Conservation (phyloP, 257 asterid species). For the Gardenia jasminoides region DNA sequence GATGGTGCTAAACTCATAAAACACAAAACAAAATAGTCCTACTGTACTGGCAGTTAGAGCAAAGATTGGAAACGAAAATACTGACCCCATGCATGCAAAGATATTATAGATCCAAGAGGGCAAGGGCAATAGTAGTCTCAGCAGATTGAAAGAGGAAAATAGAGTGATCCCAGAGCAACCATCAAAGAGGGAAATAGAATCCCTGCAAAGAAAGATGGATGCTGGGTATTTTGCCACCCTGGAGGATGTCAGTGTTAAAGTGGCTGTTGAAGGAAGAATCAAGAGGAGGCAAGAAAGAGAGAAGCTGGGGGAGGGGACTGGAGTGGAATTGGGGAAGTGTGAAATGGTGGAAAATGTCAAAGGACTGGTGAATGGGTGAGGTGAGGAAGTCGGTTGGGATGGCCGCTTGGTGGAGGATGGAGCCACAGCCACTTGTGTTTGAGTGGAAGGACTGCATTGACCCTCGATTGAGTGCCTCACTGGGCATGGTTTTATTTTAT, state of each 20-base stretch:
- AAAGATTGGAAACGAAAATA: slow-evolving; percentile 21
- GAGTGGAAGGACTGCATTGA: slow-evolving; percentile 11
- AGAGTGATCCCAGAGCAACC: neutral
- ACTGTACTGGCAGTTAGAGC: neutral
- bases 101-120: slow-evolving; percentile 54
- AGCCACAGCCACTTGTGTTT: neutral
- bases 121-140: slow-evolving; percentile 33
- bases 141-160: neutral
- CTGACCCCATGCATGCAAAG: slow-evolving; percentile 94
- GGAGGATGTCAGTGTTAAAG: neutral
- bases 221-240: neutral
- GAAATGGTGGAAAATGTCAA: neutral
- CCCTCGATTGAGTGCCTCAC: neutral
- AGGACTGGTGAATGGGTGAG: too few relatives aligned
- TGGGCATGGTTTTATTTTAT: neutral
- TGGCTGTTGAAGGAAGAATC: neutral
- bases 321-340: neutral
- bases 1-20: neutral
- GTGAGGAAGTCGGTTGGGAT: slow-evolving; percentile 5
- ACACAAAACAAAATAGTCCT: too few relatives aligned
- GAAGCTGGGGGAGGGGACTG: neutral
- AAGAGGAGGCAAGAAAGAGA: too few relatives aligned
- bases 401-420: neutral
- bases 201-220: neutral
- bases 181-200: neutral